A percentile compares a stretch with the other conserved stretches of the same genome.
These are phyloP conservation scores for Beauveria asiatica DNA, from an alignment of 2,329 filamentous ascomycete genomes.

Conservation along the genomic window DNA sequence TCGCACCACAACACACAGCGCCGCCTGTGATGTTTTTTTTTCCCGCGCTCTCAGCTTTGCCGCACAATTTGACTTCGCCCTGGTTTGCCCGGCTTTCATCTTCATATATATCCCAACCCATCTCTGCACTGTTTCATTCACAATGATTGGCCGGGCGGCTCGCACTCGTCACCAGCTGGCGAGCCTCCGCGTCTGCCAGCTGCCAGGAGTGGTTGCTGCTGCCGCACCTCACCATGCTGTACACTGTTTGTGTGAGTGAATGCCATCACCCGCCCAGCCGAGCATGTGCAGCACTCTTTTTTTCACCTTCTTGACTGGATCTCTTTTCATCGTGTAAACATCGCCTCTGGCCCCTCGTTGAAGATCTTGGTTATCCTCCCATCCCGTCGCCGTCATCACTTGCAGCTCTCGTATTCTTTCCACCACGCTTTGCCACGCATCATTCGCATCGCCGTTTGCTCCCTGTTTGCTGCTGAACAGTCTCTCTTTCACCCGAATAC, in stretches of 20 bases:
- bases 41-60: constrained; percentile 13
- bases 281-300: background rate
- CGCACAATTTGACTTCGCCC: background rate
- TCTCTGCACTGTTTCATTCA: background rate
- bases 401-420: background rate
- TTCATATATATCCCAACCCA: background rate
- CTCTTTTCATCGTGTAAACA: background rate
- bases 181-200: constrained; percentile 4
- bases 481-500: background rate
- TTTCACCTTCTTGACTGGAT: background rate
- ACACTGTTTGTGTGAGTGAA: constrained; percentile 8
- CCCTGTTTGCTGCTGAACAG: background rate
- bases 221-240: background rate
- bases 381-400: background rate
- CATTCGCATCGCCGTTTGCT: constrained; percentile 1
- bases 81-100: background rate
- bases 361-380: background rate
- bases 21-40: constrained; percentile 5
- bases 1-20: background rate
- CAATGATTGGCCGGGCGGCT: constrained; percentile 1
- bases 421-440: background rate
- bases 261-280: constrained; percentile 4
- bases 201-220: constrained; percentile 3
- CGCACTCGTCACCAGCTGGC: constrained; percentile 5
- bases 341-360: background rate